Evolutionary conservation across 1,284 basidiomycete species (phyloP).

Genomic region (Boletellus sp.): DNA sequence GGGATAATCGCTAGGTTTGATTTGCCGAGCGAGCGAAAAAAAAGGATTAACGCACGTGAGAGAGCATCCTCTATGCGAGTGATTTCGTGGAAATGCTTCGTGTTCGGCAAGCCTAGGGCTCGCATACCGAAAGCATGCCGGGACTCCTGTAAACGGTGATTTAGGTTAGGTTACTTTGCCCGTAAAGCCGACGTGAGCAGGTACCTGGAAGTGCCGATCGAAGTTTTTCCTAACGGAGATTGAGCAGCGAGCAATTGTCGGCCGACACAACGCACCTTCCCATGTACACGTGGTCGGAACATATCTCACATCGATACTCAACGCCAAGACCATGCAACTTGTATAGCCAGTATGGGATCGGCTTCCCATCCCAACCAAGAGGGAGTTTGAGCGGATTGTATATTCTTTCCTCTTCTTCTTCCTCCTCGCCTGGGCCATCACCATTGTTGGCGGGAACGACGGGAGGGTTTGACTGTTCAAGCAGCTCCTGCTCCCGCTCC

Average conservation of each 20-base stretch:
- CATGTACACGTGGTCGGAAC: conserved; percentile 93
- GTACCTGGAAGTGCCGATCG: conserved; percentile 85
- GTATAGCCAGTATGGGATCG: conserved; percentile 98
- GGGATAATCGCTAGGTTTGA: not conserved
- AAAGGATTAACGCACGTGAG: conserved; percentile 57
- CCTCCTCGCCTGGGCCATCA: conserved; percentile 65
- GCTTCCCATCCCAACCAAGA: conserved; percentile 96
- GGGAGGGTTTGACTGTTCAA: conserved; percentile 77
- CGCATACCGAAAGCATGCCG: conserved; percentile 98
- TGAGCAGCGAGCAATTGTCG: conserved; percentile 11
- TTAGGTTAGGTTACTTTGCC: conserved; percentile 10
- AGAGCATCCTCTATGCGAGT: conserved; percentile 96
- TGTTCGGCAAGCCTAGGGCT: conserved; percentile 94
- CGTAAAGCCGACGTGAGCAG: conserved; percentile 10
- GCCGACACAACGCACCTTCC: conserved; percentile 62
- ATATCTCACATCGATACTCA: conserved; percentile 97
- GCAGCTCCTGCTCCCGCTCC: conserved; percentile 90
- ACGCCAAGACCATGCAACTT: conserved; percentile 97
- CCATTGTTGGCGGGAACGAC: conserved; percentile 50
- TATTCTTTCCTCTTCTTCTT: conserved; percentile 91
- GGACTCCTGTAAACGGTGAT: conserved; percentile 64
- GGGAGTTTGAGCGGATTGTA: conserved; percentile 98
- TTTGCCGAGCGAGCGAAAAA: not conserved
- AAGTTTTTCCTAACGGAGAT: conserved; percentile 77
- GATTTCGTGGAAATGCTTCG: conserved; percentile 98